phyloP scores from a whole-genome alignment of 177 flowering plant species.

The Vitis hybrid region DNA sequence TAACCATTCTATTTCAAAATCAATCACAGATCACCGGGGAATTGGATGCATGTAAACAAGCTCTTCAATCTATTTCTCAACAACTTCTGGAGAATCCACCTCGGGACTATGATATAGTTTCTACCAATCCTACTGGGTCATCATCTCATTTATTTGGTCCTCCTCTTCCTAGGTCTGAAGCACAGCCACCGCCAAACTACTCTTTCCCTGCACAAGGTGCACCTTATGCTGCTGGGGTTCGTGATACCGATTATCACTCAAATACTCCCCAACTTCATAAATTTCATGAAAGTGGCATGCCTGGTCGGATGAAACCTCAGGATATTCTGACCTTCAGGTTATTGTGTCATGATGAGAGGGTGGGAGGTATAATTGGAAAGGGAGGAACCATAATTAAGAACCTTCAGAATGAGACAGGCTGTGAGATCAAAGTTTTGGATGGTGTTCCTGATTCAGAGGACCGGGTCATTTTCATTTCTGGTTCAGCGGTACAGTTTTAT shows the following conservation, averaged over 20 bases:
- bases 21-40: slow-evolving; percentile 68
- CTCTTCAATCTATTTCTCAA: slow-evolving; percentile 66
- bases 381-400: slow-evolving; percentile 75
- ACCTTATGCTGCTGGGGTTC: slow-evolving; percentile 44
- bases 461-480: slow-evolving; percentile 74
- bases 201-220: slow-evolving; percentile 45
- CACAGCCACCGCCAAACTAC: slow-evolving; percentile 29
- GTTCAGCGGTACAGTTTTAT: slow-evolving; percentile 67
- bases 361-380: slow-evolving; percentile 89
- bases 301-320: slow-evolving; percentile 47
- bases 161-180: slow-evolving; percentile 37
- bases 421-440: slow-evolving; percentile 82
- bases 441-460: slow-evolving; percentile 61
- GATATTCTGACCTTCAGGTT: slow-evolving; percentile 63
- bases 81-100: slow-evolving; percentile 68
- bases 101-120: slow-evolving; percentile 48
- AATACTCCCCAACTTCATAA: slow-evolving; percentile 31
- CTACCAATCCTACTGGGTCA: slow-evolving; percentile 39
- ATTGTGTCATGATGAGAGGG: slow-evolving; percentile 67
- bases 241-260: slow-evolving; percentile 46
- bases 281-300: slow-evolving; percentile 40
- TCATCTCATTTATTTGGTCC: slow-evolving; percentile 39
- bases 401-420: slow-evolving; percentile 81
- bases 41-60: slow-evolving; percentile 65
- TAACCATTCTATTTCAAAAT: neutral